A percentile compares a stretch with the other conserved stretches of the same genome.
Conservation (phyloP, 2,329 filamentous ascomycete genomes). For the Coniella vitis region DNA sequence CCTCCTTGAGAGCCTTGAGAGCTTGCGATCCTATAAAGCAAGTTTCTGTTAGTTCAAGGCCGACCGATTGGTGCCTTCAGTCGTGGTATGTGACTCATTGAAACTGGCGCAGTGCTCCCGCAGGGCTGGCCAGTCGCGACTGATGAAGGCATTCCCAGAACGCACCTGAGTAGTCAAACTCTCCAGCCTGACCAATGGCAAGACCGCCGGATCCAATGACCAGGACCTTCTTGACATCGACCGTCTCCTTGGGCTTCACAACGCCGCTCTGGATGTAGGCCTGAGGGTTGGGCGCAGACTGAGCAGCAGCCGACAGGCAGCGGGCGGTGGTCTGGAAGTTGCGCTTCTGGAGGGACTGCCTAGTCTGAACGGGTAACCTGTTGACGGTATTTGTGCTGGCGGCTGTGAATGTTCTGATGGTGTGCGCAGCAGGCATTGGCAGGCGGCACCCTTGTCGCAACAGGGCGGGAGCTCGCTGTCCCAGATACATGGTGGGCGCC, state of each 20-base stretch:
- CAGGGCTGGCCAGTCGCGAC: background rate
- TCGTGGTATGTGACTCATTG: slow-evolving; percentile 23
- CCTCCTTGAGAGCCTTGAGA: slow-evolving; percentile 93
- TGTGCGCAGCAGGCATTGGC: slow-evolving; percentile 37
- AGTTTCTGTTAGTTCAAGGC: slow-evolving; percentile 12
- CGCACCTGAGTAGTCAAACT: slow-evolving; percentile 97
- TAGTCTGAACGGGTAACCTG: slow-evolving; percentile 28
- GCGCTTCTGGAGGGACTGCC: slow-evolving; percentile 36
- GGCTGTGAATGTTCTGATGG: slow-evolving; percentile 36
- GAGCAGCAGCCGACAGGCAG: slow-evolving; percentile 38
- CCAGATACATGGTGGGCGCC: slow-evolving; percentile 38
- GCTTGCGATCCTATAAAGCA: slow-evolving; percentile 73
- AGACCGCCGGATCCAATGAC: slow-evolving; percentile 94
- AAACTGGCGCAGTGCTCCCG: slow-evolving; percentile 8
- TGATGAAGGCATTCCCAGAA: slow-evolving; percentile 18
- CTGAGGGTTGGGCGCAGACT: slow-evolving; percentile 72
- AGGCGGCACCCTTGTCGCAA: slow-evolving; percentile 49
- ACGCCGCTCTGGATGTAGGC: slow-evolving; percentile 85
- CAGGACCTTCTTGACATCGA: slow-evolving; percentile 93
- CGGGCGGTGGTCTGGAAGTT: slow-evolving; percentile 40
- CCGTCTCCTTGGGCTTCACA: slow-evolving; percentile 69
- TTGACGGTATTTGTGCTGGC: slow-evolving; percentile 27
- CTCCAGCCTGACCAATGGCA: slow-evolving; percentile 93
- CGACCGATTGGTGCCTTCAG: slow-evolving; percentile 6
- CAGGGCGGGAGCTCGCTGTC: slow-evolving; percentile 51